A percentile compares a stretch with the other conserved stretches of the same genome.
phyloP scores from a whole-genome alignment of 495 filamentous ascomycete genomes.

The Talaromyces thailandensis region DNA sequence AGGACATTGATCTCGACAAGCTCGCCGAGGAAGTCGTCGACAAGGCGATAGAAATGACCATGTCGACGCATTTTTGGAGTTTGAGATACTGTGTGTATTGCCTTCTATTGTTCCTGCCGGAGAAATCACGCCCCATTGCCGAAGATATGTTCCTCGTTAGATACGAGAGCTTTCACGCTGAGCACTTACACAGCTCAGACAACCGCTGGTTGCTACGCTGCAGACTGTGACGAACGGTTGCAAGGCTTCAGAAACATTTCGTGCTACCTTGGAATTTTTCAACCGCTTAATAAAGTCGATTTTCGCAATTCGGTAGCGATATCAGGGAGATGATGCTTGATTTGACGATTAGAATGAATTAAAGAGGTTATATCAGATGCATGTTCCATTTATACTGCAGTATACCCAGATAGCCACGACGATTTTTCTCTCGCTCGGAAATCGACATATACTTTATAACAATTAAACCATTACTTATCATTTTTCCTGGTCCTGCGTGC shows the following conservation, averaged over 20 bases:
- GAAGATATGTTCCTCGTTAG: background rate
- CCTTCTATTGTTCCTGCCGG: background rate
- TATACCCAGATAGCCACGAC: background rate
- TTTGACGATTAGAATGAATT: background rate
- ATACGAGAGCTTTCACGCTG: background rate
- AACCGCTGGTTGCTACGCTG: background rate
- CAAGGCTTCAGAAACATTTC: background rate
- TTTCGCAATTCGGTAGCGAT: background rate
- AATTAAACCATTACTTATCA: background rate
- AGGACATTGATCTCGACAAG: background rate
- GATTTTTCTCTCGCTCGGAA: background rate
- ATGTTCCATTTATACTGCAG: background rate
- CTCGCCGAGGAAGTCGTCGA: background rate
- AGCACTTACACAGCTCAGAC: background rate
- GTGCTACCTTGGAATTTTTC: background rate
- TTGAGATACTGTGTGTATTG: no score
- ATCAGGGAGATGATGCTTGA: background rate
- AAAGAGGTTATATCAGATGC: background rate
- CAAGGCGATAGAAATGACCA: background rate
- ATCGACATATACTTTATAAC: background rate
- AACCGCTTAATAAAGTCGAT: background rate
- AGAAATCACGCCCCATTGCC: background rate
- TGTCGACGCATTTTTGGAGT: background rate
- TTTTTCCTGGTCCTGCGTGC: slow-evolving; percentile 24
- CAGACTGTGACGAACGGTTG: background rate